Percentiles rank a stretch among this genome's conserved stretches.
phyloP scores from a whole-genome alignment of 768 basidiomycete species.

The Trichaptum fuscoviolaceum region DNA sequence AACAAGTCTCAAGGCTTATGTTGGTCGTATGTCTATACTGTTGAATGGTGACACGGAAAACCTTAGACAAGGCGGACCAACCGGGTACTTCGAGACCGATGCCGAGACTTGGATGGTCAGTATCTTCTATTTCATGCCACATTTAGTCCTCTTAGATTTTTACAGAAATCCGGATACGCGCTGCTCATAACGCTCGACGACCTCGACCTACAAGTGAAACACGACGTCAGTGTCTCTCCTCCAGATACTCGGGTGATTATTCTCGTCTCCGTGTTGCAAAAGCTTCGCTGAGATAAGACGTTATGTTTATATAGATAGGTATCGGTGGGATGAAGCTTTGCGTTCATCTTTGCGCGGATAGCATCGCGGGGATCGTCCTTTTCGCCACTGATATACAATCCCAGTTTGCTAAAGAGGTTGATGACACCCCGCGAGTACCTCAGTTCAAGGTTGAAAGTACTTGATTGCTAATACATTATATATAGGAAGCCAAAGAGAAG shows the following conservation, averaged over 20 bases:
- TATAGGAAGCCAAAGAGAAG: conserved; percentile 20
- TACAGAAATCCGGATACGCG: conserved; percentile 62
- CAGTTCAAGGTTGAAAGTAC: neutral
- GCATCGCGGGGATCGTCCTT: conserved; percentile 37
- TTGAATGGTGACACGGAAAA: neutral
- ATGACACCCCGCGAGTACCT: neutral
- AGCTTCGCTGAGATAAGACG: conserved; percentile 1
- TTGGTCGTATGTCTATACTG: neutral
- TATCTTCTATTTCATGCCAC: conserved; percentile 7
- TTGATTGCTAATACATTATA: neutral
- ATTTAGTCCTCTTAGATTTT: conserved; percentile 12
- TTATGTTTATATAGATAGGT: conserved; percentile 38
- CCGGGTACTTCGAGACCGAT: conserved; percentile 27
- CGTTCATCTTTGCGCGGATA: conserved; percentile 76
- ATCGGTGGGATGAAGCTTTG: conserved; percentile 48
- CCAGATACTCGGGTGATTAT: conserved; percentile 35
- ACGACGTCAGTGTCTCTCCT: conserved; percentile 22
- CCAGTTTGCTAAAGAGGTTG: neutral
- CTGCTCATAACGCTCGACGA: conserved; percentile 55
- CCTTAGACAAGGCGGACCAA: conserved; percentile 1
- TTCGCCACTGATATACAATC: neutral
- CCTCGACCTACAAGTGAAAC: conserved; percentile 38
- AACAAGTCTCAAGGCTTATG: conserved; percentile 31
- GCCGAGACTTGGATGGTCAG: conserved; percentile 64
- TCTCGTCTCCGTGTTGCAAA: neutral